These are phyloP conservation scores for Colletotrichum godetiae DNA, from an alignment of 2,329 filamentous ascomycete species.

Conservation along the genomic window DNA sequence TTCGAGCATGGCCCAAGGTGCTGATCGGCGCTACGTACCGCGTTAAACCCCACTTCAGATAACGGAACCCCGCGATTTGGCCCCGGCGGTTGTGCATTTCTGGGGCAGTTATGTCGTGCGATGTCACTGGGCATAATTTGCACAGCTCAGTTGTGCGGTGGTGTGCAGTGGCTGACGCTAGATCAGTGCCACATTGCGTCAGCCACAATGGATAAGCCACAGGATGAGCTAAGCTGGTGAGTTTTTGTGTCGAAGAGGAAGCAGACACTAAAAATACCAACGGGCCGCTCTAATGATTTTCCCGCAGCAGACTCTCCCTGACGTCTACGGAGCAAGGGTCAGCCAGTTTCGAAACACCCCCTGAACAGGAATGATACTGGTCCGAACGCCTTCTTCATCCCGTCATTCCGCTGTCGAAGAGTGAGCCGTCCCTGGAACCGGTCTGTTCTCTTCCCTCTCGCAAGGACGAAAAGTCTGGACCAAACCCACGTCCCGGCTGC, in stretches of 20 bases:
- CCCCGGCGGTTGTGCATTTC: not conserved
- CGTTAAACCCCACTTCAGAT: constrained; percentile 24
- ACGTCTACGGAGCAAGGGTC: constrained; percentile 18
- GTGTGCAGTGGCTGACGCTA: not conserved
- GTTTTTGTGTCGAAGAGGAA: not conserved
- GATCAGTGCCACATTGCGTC: accelerated
- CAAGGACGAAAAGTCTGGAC: not conserved
- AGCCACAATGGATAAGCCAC: not conserved
- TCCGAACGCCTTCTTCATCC: constrained; percentile 30
- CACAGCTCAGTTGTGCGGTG: not conserved
- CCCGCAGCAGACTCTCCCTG: constrained; percentile 2
- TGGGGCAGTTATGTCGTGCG: not conserved
- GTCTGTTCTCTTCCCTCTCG: constrained; percentile 7
- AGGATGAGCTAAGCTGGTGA: not conserved
- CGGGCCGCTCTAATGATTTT: constrained; percentile 28
- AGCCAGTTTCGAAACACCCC: constrained; percentile 32
- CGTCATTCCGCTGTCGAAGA: constrained; percentile 8
- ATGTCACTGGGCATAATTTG: not conserved
- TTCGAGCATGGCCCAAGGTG: not conserved
- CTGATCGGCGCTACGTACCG: not conserved
- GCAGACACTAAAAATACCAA: not conserved
- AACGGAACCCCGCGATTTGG: constrained; percentile 31
- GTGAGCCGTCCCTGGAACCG: constrained; percentile 1
- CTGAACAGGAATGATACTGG: constrained; percentile 26
- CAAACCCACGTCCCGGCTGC: not conserved